Evolutionary conservation across 805 yeast genomes (phyloP).

Genomic region (Soucietia sequanensis): DNA sequence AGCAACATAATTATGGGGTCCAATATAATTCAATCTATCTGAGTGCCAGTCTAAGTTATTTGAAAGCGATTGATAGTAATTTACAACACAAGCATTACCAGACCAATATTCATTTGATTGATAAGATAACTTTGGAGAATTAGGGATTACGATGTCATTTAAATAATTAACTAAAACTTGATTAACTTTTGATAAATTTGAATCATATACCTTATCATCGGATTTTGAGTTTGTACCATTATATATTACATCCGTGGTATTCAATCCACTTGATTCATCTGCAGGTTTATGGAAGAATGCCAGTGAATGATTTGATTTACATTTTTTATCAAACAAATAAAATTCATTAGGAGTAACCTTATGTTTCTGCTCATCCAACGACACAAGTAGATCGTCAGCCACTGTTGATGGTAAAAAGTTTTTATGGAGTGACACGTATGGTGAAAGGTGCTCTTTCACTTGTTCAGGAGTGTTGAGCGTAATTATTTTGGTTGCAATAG

Average conservation of each 20-base stretch:
- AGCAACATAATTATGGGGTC: conserved; percentile 68
- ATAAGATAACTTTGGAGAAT: conserved; percentile 31
- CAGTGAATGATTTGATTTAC: conserved; percentile 56
- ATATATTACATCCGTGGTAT: conserved; percentile 23
- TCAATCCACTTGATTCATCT: conserved; percentile 8
- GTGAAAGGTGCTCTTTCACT: conserved; percentile 43
- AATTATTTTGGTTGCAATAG: conserved; percentile 29
- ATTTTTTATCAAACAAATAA: conserved; percentile 60
- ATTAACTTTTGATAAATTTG: conserved; percentile 38
- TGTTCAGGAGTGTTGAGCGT: conserved; percentile 51
- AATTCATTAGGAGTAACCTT: conserved; percentile 47
- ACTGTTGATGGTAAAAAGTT: conserved; percentile 52
- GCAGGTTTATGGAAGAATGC: conserved; percentile 16
- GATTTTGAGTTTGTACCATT: conserved; percentile 40
- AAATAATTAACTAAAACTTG: conserved; percentile 39
- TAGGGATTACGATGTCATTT: conserved; percentile 30
- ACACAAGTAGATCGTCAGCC: conserved; percentile 44
- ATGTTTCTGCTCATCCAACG: conserved; percentile 40
- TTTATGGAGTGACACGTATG: conserved; percentile 49
- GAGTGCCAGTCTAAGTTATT: conserved; percentile 73
- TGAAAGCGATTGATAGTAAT: conserved; percentile 49
- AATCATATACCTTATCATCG: conserved; percentile 29
- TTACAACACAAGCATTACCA: conserved; percentile 54
- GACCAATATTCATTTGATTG: conserved; percentile 47
- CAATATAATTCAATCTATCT: conserved; percentile 68